These are phyloP conservation scores for Gypsophila paniculata DNA, from an alignment of 179 eudicot genomes.

Conservation along the genomic window DNA sequence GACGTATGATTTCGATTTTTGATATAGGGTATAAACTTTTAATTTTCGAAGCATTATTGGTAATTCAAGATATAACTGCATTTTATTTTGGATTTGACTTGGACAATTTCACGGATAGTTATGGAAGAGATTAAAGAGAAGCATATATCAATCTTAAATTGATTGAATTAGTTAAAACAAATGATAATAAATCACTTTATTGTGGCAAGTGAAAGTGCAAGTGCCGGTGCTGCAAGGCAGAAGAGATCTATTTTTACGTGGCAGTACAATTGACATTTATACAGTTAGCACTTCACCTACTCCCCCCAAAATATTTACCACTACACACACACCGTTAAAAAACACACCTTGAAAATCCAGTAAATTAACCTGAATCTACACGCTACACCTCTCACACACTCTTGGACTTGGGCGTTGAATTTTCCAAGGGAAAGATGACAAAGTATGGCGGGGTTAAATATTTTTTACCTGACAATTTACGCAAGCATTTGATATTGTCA, in stretches of 20 bases:
- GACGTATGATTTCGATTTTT: too few relatives aligned
- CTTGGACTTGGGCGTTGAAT: background rate
- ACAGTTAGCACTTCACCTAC: background rate
- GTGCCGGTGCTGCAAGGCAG: background rate
- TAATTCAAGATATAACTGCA: too few relatives aligned
- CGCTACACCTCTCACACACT: conserved; percentile 6
- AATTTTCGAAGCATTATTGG: too few relatives aligned
- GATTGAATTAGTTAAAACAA: too few relatives aligned
- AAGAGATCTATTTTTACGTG: background rate
- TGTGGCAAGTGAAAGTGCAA: background rate
- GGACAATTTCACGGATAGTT: too few relatives aligned
- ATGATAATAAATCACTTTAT: too few relatives aligned
- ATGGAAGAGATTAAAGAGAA: too few relatives aligned
- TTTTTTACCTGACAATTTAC: conserved; percentile 24
- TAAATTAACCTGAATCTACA: conserved; percentile 14
- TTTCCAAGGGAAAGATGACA: background rate
- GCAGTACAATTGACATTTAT: background rate
- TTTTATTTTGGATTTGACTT: too few relatives aligned
- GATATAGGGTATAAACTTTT: too few relatives aligned
- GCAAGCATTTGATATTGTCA: conserved; percentile 18
- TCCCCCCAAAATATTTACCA: background rate
- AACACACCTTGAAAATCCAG: background rate
- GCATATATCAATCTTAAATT: too few relatives aligned
- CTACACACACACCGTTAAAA: conserved; percentile 9
- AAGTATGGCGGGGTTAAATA: background rate